Percentiles rank a stretch among this genome's conserved stretches.
These are phyloP conservation scores for Euphorbia corollata DNA, from an alignment of 441 rosid species.

Conservation along the genomic window DNA sequence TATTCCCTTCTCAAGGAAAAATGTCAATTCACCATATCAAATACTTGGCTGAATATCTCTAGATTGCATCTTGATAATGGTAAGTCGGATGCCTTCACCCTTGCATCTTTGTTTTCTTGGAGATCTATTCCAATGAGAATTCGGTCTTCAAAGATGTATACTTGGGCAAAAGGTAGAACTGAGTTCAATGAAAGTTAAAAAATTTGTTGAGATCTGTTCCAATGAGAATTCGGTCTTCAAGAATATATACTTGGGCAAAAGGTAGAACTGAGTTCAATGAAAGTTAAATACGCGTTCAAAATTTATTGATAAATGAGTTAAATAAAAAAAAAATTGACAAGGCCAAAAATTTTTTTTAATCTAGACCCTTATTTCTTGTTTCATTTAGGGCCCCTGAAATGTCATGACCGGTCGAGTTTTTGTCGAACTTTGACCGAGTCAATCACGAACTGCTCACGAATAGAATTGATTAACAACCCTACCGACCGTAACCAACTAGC, in stretches of 20 bases:
- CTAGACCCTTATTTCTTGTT: too few relatives aligned
- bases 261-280: not conserved
- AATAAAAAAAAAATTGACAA: too few relatives aligned
- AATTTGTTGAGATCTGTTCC: too few relatives aligned
- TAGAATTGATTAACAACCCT: too few relatives aligned
- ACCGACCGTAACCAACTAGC: too few relatives aligned
- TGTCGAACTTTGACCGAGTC: too few relatives aligned
- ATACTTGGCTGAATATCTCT: conserved; percentile 49
- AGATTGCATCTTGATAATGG: conserved; percentile 77
- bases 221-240: conserved; percentile 1
- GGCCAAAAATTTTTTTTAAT: too few relatives aligned
- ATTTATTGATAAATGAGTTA: too few relatives aligned
- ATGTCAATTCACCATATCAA: conserved; percentile 26
- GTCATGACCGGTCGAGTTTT: too few relatives aligned
- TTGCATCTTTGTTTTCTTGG: conserved; percentile 83
- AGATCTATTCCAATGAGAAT: conserved; percentile 63
- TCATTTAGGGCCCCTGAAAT: too few relatives aligned
- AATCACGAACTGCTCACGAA: too few relatives aligned
- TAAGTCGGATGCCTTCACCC: conserved; percentile 84
- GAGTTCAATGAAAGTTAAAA: not conserved
- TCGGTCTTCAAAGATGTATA: not conserved
- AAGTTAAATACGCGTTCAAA: too few relatives aligned
- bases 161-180: not conserved
- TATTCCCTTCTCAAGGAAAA: conserved; percentile 12
- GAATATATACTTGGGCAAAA: not conserved